Evolutionary conservation across 106 monocot genomes (phyloP), one percentile per base, ranked within the genome.

Genomic region (Chionographis japonica): DNA sequence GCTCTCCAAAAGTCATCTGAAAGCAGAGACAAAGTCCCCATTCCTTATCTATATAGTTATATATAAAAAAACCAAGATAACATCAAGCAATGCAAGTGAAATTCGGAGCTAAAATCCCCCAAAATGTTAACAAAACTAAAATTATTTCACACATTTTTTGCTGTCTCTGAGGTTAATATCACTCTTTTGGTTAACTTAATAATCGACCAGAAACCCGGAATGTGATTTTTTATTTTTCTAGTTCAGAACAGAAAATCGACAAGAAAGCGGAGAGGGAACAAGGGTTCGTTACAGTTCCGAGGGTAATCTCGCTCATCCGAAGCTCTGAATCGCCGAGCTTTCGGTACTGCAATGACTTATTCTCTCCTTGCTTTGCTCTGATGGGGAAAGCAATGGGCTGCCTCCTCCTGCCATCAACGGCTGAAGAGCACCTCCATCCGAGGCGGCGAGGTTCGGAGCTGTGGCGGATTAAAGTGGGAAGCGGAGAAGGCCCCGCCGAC

Each of bases 1-100:
- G 91, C 75, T 95, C 74, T 17, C 95, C 91, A 78, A 89, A 95
- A 40, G 91, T 92, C 95, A 95, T 95, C 95, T 95, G 67, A 54
- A 56, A 56, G 67, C n/a, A 66, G 8, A 59, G 11, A 4, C 56
- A 69, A 40, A 15, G 11, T n/a, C n/a, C 42, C 14, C n/a, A 65
- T 12, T 58, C 39, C 3, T 56, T 65, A 27, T 61, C 13, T 41
- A 12, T 19, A 27, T 17, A 50, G 37, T 27, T 13, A 13, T 36
- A 12, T 27, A 18, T 14, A 52, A 20, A 2, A 59, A 57, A n/a
- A 6, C 3, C 9, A 63, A 2, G 46, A 66, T 2, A 15, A 54
- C 3, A 20, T 50, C 14, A 54, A 37, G 12, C 4, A 38, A 58
- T 27, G 27, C 27, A 27, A 27, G 27, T 27, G 27, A 27, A 27